Evolutionary conservation across 805 yeast species (phyloP).

Genomic region (Barnettozyma populi): DNA sequence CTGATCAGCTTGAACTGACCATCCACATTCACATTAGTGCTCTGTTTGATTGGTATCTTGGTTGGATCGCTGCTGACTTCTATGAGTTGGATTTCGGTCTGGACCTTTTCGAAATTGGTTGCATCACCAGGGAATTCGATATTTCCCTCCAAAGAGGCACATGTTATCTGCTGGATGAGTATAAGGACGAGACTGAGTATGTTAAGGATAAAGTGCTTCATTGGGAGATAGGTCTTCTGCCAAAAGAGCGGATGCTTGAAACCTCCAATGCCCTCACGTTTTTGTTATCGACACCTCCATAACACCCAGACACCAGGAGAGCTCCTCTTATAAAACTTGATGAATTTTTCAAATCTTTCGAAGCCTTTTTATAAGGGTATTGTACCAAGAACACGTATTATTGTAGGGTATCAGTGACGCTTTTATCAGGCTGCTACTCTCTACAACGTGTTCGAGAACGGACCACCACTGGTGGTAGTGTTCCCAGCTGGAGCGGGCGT

Average conservation of each 20-base stretch:
- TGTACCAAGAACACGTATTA: conserved; percentile 26
- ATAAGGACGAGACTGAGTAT: conserved; percentile 1
- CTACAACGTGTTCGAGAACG: conserved; percentile 27
- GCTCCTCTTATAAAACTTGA: not conserved
- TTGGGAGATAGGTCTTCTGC: not conserved
- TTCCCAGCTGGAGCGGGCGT: conserved; percentile 32
- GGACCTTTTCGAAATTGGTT: conserved; percentile 10
- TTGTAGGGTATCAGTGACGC: conserved; percentile 26
- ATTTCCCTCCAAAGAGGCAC: conserved; percentile 15
- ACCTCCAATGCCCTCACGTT: not conserved
- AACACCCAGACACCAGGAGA: conserved; percentile 8
- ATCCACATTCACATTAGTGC: conserved; percentile 8
- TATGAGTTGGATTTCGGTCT: conserved; percentile 13
- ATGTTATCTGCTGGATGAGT: not conserved
- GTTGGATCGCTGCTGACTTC: conserved; percentile 3
- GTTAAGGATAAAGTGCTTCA: not conserved
- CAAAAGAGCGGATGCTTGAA: not conserved
- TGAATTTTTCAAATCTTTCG: conserved; percentile 1
- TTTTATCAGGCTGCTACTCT: conserved; percentile 23
- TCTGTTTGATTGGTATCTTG: conserved; percentile 1
- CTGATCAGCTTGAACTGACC: conserved; percentile 15
- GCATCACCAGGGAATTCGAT: conserved; percentile 12
- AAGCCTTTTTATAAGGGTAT: conserved; percentile 14
- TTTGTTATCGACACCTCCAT: not conserved
- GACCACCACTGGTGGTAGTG: conserved; percentile 12